Conservation (phyloP, 495 filamentous ascomycete genomes). For the Xylaria acuta region DNA sequence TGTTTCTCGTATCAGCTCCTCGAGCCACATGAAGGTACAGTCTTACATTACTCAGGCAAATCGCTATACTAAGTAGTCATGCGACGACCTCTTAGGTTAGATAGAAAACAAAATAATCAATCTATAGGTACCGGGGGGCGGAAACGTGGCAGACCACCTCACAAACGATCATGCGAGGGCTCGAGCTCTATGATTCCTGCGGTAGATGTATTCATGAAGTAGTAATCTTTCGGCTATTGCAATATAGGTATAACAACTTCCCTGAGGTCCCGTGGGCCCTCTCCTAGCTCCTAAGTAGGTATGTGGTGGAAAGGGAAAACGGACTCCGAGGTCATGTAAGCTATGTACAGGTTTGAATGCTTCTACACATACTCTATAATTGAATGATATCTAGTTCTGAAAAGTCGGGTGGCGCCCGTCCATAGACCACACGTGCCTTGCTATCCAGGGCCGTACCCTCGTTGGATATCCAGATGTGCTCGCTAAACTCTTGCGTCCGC, state of each 20-base stretch:
- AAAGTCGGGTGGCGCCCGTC: constrained; percentile 89
- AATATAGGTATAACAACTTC: constrained; percentile 16
- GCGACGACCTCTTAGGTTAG: background rate
- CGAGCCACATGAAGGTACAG: too few relatives aligned
- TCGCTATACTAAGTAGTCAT: background rate
- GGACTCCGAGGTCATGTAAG: constrained; percentile 9
- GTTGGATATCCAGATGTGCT: constrained; percentile 93
- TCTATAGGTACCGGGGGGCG: background rate
- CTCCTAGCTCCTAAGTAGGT: background rate
- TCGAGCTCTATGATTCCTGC: background rate
- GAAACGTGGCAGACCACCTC: background rate
- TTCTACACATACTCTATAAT: constrained; percentile 54
- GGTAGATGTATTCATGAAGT: constrained; percentile 1
- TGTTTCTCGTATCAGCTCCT: background rate
- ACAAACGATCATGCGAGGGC: background rate
- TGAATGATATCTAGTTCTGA: constrained; percentile 89
- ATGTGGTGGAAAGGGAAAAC: background rate
- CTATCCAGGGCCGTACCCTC: constrained; percentile 86
- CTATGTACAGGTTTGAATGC: constrained; percentile 11
- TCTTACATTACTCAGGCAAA: background rate
- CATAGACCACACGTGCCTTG: constrained; percentile 85
- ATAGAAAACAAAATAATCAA: background rate
- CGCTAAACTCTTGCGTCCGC: constrained; percentile 75
- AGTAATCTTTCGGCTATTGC: background rate
- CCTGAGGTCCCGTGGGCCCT: background rate